Base-by-base conservation (phyloP, 371 early-diverging fungal genomes). In the Actinomortierella ambigua region DNA sequence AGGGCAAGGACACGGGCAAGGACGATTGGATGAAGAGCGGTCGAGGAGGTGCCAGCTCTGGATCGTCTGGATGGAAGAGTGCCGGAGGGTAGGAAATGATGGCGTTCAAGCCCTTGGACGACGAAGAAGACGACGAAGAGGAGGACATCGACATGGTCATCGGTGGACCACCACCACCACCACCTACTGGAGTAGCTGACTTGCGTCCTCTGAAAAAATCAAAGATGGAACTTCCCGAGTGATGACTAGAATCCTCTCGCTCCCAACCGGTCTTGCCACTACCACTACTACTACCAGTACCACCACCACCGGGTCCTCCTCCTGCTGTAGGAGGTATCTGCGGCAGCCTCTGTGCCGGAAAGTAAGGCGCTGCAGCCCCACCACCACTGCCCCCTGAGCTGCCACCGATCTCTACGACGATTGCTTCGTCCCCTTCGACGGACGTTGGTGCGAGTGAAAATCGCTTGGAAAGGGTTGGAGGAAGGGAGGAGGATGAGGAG, bases 121-220 rank as follows among this genome's bases (percentile, higher is more conserved):
- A 22, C 5, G 4, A 28, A 8, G 40, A 39, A 23, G 26, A 26
- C 7, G 39, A 17, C 14, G 48, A 42, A n/a, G 55, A 15, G 18
- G 29, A 27, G 6, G 44, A 43, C 3, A 51, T 59, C 23, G 41
- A 1, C 11, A 20, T 9, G 11, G 43, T 24, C n/a, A 56, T 50
- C 22, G 26, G n/a, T 24, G 29, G 49, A 14, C 34, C 7, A 34
- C 51, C 49, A 11, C 20, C 15, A 20, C 22, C 28, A 22, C 39
- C 40, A 23, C 55, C 51, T 53, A 49, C 63, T 1, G 63, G 39
- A 17, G 59, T 44, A 1, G 70, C 60, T 0, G 61, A 27, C 41
- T 65, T 69, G 1, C 65, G 60, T 15, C 53, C 53, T 0, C 65
- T 53, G 28, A 69, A 65, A 40, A 65, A 69, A 42, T 61, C 61